These are phyloP conservation scores for Quercus phellos DNA, from an alignment of 331 rosid species.

Conservation along the genomic window DNA sequence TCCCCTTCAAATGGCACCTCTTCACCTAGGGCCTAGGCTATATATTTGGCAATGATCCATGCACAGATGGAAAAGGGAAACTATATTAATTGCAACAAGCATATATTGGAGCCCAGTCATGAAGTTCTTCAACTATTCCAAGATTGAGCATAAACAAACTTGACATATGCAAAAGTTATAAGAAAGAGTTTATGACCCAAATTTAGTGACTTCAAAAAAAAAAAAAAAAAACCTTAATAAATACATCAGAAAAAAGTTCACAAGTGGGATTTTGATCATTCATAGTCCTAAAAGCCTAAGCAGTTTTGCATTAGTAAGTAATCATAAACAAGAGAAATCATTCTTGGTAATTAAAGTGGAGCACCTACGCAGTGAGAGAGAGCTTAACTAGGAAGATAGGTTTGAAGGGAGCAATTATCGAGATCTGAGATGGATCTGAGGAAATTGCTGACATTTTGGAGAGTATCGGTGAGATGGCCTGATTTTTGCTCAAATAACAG, in stretches of 20 bases:
- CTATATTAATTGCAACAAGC: background rate
- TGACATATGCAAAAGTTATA: too few relatives aligned
- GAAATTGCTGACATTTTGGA: constrained; percentile 46
- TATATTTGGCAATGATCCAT: background rate
- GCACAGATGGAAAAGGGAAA: background rate
- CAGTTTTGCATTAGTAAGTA: too few relatives aligned
- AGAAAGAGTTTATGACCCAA: too few relatives aligned
- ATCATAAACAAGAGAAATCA: background rate
- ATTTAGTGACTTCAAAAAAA: too few relatives aligned
- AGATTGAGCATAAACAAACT: too few relatives aligned
- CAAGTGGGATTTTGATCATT: background rate
- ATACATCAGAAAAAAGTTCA: background rate
- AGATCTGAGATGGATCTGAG: constrained; percentile 49
- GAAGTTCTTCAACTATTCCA: too few relatives aligned
- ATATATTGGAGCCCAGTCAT: background rate
- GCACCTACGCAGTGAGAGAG: background rate
- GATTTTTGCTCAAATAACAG: constrained; percentile 60
- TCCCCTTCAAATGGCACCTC: background rate
- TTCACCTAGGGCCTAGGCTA: background rate
- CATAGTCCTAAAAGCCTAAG: background rate
- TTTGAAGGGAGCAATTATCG: constrained; percentile 66
- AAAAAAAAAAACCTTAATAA: too few relatives aligned
- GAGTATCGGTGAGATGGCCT: constrained; percentile 43
- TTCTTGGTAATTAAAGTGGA: background rate
- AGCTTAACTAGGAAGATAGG: constrained; percentile 49